Conservation (phyloP, 371 early-diverging fungal species). For the Nematocida ausubeli region DNA sequence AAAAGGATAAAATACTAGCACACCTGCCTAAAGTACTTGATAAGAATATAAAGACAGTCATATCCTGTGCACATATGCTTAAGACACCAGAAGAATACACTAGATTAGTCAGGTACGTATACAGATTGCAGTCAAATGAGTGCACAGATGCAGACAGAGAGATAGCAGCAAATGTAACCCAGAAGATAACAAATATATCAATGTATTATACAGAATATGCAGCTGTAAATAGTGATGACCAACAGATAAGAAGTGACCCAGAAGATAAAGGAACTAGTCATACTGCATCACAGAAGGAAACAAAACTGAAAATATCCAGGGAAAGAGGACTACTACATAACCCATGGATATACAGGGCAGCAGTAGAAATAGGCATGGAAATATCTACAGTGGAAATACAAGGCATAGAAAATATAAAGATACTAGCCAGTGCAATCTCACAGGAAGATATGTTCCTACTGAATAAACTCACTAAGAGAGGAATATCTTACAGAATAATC, state of each 20-base stretch:
- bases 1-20: conserved; percentile 32
- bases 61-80: conserved; percentile 18
- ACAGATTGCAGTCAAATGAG: conserved; percentile 8
- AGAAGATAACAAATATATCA: neutral
- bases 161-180: conserved; percentile 20
- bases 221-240: conserved; percentile 3
- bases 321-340: conserved; percentile 12
- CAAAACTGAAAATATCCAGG: neutral
- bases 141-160: conserved; percentile 36
- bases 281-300: neutral
- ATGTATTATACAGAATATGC: neutral
- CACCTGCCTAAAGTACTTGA: neutral
- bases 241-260: neutral
- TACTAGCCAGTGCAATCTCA: conserved; percentile 10
- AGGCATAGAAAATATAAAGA: neutral
- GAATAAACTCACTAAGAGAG: neutral
- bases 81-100: conserved; percentile 28
- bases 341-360: conserved; percentile 37
- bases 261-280: neutral
- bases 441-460: conserved; percentile 19
- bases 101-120: conserved; percentile 3
- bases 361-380: conserved; percentile 39
- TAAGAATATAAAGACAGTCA: neutral
- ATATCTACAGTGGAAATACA: conserved; percentile 4
- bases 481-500: neutral